These are phyloP conservation scores for Obba rivulosa DNA, from an alignment of 768 basidiomycete species.

Conservation along the genomic window DNA sequence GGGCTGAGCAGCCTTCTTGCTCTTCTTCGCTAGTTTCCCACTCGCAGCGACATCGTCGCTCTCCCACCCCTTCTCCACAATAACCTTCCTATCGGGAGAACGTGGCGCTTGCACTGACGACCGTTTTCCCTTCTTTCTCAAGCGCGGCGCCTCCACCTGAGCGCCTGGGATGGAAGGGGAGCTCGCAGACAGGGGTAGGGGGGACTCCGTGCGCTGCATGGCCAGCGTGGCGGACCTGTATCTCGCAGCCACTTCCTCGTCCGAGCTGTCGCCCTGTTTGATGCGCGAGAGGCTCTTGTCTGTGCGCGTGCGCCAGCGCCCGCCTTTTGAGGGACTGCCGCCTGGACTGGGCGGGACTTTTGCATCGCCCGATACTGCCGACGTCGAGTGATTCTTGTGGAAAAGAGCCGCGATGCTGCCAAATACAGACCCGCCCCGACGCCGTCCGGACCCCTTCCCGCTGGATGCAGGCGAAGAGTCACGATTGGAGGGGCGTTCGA, in stretches of 20 bases:
- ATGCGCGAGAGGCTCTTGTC: conserved; percentile 26
- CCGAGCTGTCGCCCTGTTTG: conserved; percentile 21
- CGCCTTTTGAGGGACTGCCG: conserved; percentile 6
- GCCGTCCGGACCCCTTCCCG: conserved; percentile 10
- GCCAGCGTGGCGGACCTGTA: too few species aligned
- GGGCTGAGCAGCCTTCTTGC: neutral
- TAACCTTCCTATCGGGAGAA: neutral
- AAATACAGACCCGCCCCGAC: conserved; percentile 28
- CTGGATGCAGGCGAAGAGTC: conserved; percentile 9
- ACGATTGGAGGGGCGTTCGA: conserved; percentile 2
- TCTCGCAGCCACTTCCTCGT: conserved; percentile 18
- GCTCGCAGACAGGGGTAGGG: neutral
- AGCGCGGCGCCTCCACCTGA: conserved; percentile 4
- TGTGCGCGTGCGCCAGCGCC: conserved; percentile 33
- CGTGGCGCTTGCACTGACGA: conserved; percentile 10
- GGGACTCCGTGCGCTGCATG: neutral
- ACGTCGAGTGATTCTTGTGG: conserved; percentile 7
- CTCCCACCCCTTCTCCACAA: conserved; percentile 20
- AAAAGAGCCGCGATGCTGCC: conserved; percentile 44
- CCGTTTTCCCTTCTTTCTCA: conserved; percentile 18
- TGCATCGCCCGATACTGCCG: conserved; percentile 2
- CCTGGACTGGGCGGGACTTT: conserved; percentile 1
- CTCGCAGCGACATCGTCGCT: conserved; percentile 17
- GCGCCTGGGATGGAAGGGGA: too few species aligned
- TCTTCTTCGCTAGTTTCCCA: conserved; percentile 6